phyloP scores from a whole-genome alignment of 495 filamentous ascomycete genomes.

The Margaritispora aquatica region DNA sequence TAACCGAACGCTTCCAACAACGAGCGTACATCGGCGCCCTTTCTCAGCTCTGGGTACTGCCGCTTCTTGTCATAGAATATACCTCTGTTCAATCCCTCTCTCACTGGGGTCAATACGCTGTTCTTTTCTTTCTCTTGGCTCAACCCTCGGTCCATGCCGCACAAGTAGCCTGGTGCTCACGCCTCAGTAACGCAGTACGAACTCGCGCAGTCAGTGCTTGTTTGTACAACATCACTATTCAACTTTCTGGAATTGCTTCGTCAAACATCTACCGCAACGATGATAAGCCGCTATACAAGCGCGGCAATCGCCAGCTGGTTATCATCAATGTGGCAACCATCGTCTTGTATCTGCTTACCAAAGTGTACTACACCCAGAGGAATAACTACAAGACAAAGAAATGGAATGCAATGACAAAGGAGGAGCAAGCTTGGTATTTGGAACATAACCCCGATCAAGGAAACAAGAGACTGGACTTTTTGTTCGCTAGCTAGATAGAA shows the following conservation, averaged over 20 bases:
- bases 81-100: slow-evolving; percentile 23
- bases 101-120: slow-evolving; percentile 46
- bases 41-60: slow-evolving; percentile 52
- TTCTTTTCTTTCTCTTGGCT: slow-evolving; percentile 45
- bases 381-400: slow-evolving; percentile 34
- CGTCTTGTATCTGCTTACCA: slow-evolving; percentile 46
- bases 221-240: slow-evolving; percentile 72
- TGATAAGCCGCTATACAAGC: slow-evolving; percentile 60
- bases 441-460: slow-evolving; percentile 55
- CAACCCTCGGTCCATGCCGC: slow-evolving; percentile 43
- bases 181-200: slow-evolving; percentile 61
- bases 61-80: slow-evolving; percentile 46
- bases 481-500: slow-evolving; percentile 19
- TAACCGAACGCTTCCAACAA: slow-evolving; percentile 53
- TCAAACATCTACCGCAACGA: slow-evolving; percentile 47
- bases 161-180: slow-evolving; percentile 55
- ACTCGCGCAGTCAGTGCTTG: slow-evolving; percentile 58
- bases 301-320: slow-evolving; percentile 60
- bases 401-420: slow-evolving; percentile 32
- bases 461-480: slow-evolving; percentile 49
- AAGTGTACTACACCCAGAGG: slow-evolving; percentile 56
- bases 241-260: slow-evolving; percentile 53
- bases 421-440: slow-evolving; percentile 56
- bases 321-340: slow-evolving; percentile 47
- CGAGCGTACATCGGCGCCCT: slow-evolving; percentile 42